A percentile compares a stretch with the other conserved stretches of the same genome.
Evolutionary conservation across 345 rosid genomes (phyloP).

Genomic region (Barbarea vulgaris): DNA sequence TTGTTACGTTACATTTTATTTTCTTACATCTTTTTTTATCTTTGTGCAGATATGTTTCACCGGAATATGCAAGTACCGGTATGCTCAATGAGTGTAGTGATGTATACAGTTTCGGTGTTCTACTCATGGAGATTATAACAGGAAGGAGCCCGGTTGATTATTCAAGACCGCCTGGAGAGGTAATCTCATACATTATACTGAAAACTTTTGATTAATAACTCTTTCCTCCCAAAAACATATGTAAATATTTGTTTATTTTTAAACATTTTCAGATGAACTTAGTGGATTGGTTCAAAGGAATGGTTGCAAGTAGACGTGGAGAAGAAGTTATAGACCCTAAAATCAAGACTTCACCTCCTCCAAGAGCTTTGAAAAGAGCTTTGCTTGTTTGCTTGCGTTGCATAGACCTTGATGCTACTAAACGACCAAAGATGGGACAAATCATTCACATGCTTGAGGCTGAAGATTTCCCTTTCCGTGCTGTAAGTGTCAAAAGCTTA

Average conservation of each 20-base stretch:
- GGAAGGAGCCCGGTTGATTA: constrained; percentile 91
- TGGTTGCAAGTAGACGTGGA: constrained; percentile 85
- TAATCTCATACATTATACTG: constrained; percentile 21
- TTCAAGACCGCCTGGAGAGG: constrained; percentile 92
- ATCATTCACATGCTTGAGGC: constrained; percentile 97
- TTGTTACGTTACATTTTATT: background rate
- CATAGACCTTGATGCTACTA: constrained; percentile 78
- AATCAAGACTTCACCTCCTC: constrained; percentile 58
- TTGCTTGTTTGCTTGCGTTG: constrained; percentile 90
- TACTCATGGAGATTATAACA: constrained; percentile 94
- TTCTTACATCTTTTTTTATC: background rate
- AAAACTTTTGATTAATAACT: background rate
- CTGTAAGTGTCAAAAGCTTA: constrained; percentile 52
- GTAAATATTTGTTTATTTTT: background rate
- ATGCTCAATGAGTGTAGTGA: constrained; percentile 97
- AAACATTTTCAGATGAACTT: constrained; percentile 68
- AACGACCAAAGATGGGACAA: constrained; percentile 98
- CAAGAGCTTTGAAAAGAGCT: constrained; percentile 75
- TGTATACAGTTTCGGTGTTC: constrained; percentile 89
- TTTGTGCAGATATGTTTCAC: constrained; percentile 75
- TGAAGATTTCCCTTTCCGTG: constrained; percentile 83
- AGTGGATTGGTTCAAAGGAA: constrained; percentile 96
- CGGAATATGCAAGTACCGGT: constrained; percentile 94
- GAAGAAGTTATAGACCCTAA: constrained; percentile 85
- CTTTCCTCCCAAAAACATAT: background rate